Evolutionary conservation across 352 stramenopile genomes (phyloP).

Genomic region (Globisporangium splendens): DNA sequence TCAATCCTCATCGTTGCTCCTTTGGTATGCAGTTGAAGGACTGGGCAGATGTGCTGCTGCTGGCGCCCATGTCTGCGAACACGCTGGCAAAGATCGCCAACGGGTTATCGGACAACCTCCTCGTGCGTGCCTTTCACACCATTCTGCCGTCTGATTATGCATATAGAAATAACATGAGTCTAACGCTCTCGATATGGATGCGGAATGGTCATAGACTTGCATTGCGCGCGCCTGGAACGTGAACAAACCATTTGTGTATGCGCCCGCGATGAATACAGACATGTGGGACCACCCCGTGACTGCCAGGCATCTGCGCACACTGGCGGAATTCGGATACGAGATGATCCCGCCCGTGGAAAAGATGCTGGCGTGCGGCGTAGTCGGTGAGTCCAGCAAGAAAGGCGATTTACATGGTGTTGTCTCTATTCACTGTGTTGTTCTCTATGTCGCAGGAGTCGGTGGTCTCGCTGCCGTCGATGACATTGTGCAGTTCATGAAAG

Average conservation of each 20-base stretch:
- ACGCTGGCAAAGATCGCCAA: slow-evolving; percentile 90
- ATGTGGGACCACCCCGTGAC: slow-evolving; percentile 97
- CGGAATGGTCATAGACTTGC: slow-evolving; percentile 59
- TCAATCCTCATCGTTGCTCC: neutral
- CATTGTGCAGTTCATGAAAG: slow-evolving; percentile 36
- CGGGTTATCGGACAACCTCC: slow-evolving; percentile 94
- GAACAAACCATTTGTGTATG: slow-evolving; percentile 91
- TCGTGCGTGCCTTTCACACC: slow-evolving; percentile 44
- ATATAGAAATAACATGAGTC: neutral
- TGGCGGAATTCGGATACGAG: slow-evolving; percentile 62
- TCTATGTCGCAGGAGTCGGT: slow-evolving; percentile 37
- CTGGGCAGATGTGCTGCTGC: slow-evolving; percentile 92
- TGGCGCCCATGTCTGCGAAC: slow-evolving; percentile 89
- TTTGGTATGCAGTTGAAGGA: slow-evolving; percentile 79
- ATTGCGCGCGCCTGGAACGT: slow-evolving; percentile 92
- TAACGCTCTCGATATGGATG: neutral
- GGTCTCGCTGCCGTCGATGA: slow-evolving; percentile 63
- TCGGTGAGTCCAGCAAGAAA: slow-evolving; percentile 46
- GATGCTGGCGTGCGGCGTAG: slow-evolving; percentile 92
- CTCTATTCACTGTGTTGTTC: slow-evolving; percentile 1
- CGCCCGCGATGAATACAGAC: slow-evolving; percentile 97
- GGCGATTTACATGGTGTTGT: neutral
- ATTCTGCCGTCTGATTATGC: neutral
- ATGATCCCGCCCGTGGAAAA: slow-evolving; percentile 90
- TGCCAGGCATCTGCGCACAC: slow-evolving; percentile 53